Evolutionary conservation across 768 basidiomycete species (phyloP), one percentile per base, ranked within the genome.

Genomic region (Tricholoma hemisulphureum): DNA sequence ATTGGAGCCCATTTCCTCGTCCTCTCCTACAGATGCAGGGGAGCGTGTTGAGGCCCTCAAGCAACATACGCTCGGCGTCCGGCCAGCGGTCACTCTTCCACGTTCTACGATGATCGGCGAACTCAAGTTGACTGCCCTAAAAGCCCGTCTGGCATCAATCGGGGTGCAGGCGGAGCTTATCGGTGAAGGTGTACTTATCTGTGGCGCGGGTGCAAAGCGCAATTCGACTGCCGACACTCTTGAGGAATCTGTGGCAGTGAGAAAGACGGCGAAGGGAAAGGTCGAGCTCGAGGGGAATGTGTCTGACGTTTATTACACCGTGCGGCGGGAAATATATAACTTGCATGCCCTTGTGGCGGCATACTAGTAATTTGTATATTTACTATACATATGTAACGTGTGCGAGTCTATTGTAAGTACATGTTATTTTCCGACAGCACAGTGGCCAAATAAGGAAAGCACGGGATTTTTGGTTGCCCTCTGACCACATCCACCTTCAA

Each of bases 31-130:
- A 28, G 66, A 72, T 20, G 61, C 68, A 49, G 55, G 59, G 11
- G 54, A 51, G 20, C 60, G 56, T 24, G 61, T 65, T 3, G 64
- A 73, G 11, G 59, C 63, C 10, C 61, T 68, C 32, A 63, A 69
- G 39, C 73, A 74, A 20, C 82, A 76, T 18, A 75, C 78, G 31
- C 79, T 91, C 20, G 89, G 88, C 16, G 81, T 86, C n/a, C 83
- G 90, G 28, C 80, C 85, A 14, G 76, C 82, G 18, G 79, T 83
- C 9, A 75, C 83, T 2, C 77, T 98, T 2, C 93, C 94, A 1
- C 84, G 87, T 58, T 95, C 96, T 0, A 91, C 95, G 6, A 96
- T 98, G 88, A 97, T 99, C 56, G 97, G 97, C 51, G 97, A 98
- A 67, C 83, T 99, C 39, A 95, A 97, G 69, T 78, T 99, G 26